Evolutionary conservation across 257 asterid genomes (phyloP), one percentile per base, ranked within the genome.

Genomic region (Euphrasia confusa): DNA sequence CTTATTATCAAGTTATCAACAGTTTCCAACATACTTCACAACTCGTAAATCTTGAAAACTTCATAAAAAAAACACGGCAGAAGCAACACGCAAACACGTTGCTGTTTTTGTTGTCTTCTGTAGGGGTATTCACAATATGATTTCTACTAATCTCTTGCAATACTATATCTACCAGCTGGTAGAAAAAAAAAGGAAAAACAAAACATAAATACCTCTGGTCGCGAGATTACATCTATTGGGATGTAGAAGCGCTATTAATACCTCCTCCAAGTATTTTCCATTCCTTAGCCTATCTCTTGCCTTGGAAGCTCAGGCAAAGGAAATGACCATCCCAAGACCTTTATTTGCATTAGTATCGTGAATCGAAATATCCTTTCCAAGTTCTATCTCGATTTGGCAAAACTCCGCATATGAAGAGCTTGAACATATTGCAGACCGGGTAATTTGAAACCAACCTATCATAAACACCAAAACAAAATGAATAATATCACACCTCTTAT

Each of bases 311-410:
- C 33, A 70, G 14, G 79, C 99, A 93, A 53, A 90, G 95, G 75
- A 90, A 90, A 60, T 97, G 99, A 5, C 99, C 99, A 4, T 93
- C 94, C 97, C 97, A 93, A 35, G 97, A 96, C 74, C 99, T 79
- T 72, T 76, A 75, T 58, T 83, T 87, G 75, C n/a, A n/a, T 79
- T 81, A 8, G 83, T 70, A 68, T 81, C 83, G 33, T 89, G 96
- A 72, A 93, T 78, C 2, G 97, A 93, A 64, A 90, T 77, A 30
- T 97, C 97, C 74, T 90, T 88, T 61, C 96, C 96, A 0, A 95
- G 99, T 72, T 93, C 85, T 71, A 93, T 79, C 68, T 90, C 95
- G 21, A 79, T 78, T 90, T 90, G 97, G 80, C 99, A 21, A 93
- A 71, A 93, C 84, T 4, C 96, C 97, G 64, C 99, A 93, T 68